Evolutionary conservation across 192 early-diverging fungal genomes (phyloP).

Genomic region (Coemansia sp.): DNA sequence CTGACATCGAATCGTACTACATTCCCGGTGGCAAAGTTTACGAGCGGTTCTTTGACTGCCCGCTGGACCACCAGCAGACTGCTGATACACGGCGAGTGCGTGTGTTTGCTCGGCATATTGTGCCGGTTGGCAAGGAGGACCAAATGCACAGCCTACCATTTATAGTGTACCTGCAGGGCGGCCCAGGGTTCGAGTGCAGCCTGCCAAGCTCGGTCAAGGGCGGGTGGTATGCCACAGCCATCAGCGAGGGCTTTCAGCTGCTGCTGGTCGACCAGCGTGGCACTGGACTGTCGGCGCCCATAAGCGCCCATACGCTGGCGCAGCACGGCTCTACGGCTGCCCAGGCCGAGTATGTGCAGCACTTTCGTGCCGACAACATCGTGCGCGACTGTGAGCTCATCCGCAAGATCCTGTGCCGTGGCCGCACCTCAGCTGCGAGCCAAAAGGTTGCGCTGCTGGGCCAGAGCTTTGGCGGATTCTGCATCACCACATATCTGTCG

Average conservation of each 20-base stretch:
- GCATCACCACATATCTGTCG: conserved; percentile 63
- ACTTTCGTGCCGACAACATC: conserved; percentile 69
- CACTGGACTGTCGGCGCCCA: conserved; percentile 61
- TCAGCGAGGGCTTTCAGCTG: conserved; percentile 63
- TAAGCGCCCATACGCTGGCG: conserved; percentile 54
- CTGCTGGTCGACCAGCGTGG: conserved; percentile 69
- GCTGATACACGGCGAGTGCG: conserved; percentile 27
- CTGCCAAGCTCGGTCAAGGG: conserved; percentile 48
- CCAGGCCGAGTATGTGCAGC: conserved; percentile 59
- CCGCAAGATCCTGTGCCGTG: conserved; percentile 54
- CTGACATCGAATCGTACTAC: conserved; percentile 50
- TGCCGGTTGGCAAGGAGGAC: conserved; percentile 51
- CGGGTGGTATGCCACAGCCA: conserved; percentile 57
- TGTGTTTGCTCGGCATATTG: conserved; percentile 58
- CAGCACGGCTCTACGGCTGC: conserved; percentile 50
- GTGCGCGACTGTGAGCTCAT: conserved; percentile 67
- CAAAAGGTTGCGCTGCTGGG: conserved; percentile 57
- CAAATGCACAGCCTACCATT: conserved; percentile 57
- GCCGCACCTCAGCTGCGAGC: conserved; percentile 30
- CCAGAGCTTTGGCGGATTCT: conserved; percentile 72
- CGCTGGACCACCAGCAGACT: conserved; percentile 50
- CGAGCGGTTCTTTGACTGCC: conserved; percentile 60
- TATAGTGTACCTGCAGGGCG: conserved; percentile 60
- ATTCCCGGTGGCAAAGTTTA: conserved; percentile 58
- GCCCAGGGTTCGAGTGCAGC: conserved; percentile 56